A percentile compares a stretch with the other conserved stretches of the same genome.
These are phyloP conservation scores for Salvia splendens DNA, from an alignment of 257 asterid species.

Conservation along the genomic window DNA sequence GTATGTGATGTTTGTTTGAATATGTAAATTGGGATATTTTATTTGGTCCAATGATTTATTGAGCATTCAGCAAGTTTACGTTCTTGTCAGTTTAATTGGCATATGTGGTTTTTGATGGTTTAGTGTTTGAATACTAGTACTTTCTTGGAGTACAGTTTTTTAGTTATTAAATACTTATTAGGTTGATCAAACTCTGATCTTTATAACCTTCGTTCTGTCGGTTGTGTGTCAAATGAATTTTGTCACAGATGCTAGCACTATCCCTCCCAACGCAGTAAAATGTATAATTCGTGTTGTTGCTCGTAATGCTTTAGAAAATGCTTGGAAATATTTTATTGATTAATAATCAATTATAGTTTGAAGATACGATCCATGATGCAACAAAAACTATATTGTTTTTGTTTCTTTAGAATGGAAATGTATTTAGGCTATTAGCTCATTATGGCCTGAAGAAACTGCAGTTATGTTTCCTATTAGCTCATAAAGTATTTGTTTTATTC, in stretches of 20 bases:
- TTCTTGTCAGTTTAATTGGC: not conserved
- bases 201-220: not conserved
- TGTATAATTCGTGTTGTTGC: not conserved
- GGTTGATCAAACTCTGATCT: not conserved
- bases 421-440: no score
- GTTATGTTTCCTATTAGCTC: not conserved
- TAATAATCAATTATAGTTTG: not conserved
- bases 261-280: not conserved
- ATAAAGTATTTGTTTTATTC: not conserved
- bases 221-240: slow-evolving; percentile 3
- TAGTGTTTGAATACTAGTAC: not conserved
- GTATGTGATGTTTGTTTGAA: slow-evolving; percentile 11
- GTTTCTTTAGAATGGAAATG: not conserved
- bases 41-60: not conserved
- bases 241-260: not conserved
- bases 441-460: not conserved
- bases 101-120: not conserved
- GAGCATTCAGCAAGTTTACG: not conserved
- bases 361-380: not conserved
- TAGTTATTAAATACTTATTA: no score
- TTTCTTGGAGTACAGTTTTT: not conserved
- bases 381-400: not conserved
- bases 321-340: not conserved
- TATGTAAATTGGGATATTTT: not conserved
- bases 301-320: not conserved